Evolutionary conservation across 257 asterid species (phyloP).

Genomic region (Ilex asprella): DNA sequence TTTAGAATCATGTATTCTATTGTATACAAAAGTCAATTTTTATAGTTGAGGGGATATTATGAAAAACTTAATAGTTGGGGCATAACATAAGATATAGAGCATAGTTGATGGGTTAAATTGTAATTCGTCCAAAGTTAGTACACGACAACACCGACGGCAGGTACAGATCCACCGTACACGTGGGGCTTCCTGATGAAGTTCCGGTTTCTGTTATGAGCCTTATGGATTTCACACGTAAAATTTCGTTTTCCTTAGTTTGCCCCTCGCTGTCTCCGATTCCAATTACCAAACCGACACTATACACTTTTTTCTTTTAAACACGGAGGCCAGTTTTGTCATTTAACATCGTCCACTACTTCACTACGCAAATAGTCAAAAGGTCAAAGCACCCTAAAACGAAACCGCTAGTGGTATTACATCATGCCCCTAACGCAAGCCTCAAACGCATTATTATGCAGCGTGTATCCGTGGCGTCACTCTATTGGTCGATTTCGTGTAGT

Average conservation of each 20-base stretch:
- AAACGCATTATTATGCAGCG: slow-evolving; percentile 32
- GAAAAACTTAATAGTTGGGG: too few relatives aligned
- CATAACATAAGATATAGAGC: background rate
- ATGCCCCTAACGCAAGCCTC: slow-evolving; percentile 21
- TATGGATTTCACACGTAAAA: slow-evolving; percentile 6
- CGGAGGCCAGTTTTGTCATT: slow-evolving; percentile 22
- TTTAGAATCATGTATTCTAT: too few relatives aligned
- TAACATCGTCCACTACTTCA: background rate
- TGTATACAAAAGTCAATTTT: too few relatives aligned
- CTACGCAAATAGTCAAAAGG: slow-evolving; percentile 29
- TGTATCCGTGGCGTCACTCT: slow-evolving; percentile 14
- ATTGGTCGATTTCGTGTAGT: slow-evolving; percentile 30
- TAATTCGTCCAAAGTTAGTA: slow-evolving; percentile 11
- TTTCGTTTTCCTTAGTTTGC: slow-evolving; percentile 8
- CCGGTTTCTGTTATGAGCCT: slow-evolving; percentile 21
- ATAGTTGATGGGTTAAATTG: background rate
- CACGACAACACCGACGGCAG: slow-evolving; percentile 48
- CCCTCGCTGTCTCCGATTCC: background rate
- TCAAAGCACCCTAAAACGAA: slow-evolving; percentile 24
- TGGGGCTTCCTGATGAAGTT: slow-evolving; percentile 29
- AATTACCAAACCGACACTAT: slow-evolving; percentile 14
- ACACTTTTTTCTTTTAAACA: background rate
- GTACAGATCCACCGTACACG: slow-evolving; percentile 18
- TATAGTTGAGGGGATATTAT: too few relatives aligned
- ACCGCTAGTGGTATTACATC: slow-evolving; percentile 20